Base-by-base conservation (phyloP, 2,329 filamentous ascomycete species). In the Colletotrichum lentis region DNA sequence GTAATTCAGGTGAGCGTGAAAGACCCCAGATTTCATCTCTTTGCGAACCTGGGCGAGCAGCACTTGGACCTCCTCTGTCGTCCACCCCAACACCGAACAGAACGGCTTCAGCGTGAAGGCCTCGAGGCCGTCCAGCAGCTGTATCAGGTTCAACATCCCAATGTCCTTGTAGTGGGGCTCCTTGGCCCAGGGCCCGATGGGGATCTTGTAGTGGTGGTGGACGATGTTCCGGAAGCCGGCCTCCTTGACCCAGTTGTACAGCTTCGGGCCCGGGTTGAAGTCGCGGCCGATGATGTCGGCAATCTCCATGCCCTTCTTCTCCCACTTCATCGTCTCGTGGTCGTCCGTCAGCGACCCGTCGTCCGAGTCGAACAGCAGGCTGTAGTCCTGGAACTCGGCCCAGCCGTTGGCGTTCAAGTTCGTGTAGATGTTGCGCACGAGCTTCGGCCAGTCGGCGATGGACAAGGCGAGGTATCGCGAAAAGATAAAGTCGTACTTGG, bases 141-240 rank as follows among this genome's bases (percentile, higher is more conserved):
- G 69, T 2, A 66, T 31, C 0, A 71, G 44, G 7, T 68, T 69
- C 14, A 49, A 60, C 47, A 69, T 20, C 0, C 79, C 78, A 3
- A 80, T 72, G 41, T 80, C 75, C 55, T 78, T 73, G 39, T 72
- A 70, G 1, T 61, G 62, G 0, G 67, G 67, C 41, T 78, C 76
- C 62, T 77, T 78, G 3, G 79, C 70, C 80, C 80, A 82, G 0
- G 76, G 72, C 0, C 77, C 78, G 11, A 77, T 73, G 0, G 79
- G 78, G 46, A 76, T 67, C 64, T 76, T 77, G 67, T 74, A 76
- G 7, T 72, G 41, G 3, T 70, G 72, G 43, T 78, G 74, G 0
- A 72, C 72, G 18, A 80, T 70, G 52, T 78, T 77, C 6, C 70
- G 52, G 53, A 82, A 81, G 0, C 80, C 80, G 2, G 78, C 76